phyloP scores from a whole-genome alignment of 257 asterid species.

The Scutellaria barbata region DNA sequence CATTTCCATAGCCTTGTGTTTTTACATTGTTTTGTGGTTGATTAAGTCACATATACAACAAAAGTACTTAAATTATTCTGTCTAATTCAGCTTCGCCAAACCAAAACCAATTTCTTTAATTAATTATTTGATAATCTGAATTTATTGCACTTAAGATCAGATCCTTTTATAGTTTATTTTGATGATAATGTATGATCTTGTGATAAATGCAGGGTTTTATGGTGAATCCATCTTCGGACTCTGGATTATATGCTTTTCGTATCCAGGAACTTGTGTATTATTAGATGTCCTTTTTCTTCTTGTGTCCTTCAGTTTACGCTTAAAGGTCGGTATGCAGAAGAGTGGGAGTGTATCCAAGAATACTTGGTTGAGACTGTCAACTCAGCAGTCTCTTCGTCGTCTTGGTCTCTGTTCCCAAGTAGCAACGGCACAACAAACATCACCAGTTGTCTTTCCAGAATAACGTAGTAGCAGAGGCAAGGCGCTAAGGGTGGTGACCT shows the following conservation, averaged over 20 bases:
- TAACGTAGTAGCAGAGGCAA: slow-evolving; percentile 76
- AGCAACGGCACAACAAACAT: slow-evolving; percentile 78
- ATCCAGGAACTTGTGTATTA: slow-evolving; percentile 32
- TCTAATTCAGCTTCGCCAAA: neutral
- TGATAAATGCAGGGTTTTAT: slow-evolving; percentile 48
- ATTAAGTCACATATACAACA: slow-evolving; percentile 22
- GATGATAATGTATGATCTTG: slow-evolving; percentile 27
- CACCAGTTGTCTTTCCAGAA: slow-evolving; percentile 90
- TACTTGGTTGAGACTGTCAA: slow-evolving; percentile 67
- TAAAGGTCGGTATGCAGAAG: slow-evolving; percentile 67
- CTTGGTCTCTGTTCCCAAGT: slow-evolving; percentile 88
- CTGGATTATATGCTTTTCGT: slow-evolving; percentile 36
- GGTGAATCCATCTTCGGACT: slow-evolving; percentile 39
- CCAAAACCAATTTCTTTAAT: neutral
- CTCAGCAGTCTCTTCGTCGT: slow-evolving; percentile 91
- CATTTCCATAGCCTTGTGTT: neutral
- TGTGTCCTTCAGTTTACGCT: slow-evolving; percentile 25
- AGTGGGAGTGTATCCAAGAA: slow-evolving; percentile 68
- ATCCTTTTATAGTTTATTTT: neutral
- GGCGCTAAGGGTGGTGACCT: slow-evolving; percentile 47
- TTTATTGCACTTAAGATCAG: slow-evolving; percentile 19
- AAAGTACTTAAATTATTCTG: slow-evolving; percentile 10
- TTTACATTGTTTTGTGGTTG: slow-evolving; percentile 18
- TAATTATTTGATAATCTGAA: slow-evolving; percentile 12
- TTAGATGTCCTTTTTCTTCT: slow-evolving; percentile 42